Percentiles rank a stretch among this genome's conserved stretches.
These are phyloP conservation scores for Yarrowia sp. DNA, from an alignment of 805 yeast species.

Conservation along the genomic window DNA sequence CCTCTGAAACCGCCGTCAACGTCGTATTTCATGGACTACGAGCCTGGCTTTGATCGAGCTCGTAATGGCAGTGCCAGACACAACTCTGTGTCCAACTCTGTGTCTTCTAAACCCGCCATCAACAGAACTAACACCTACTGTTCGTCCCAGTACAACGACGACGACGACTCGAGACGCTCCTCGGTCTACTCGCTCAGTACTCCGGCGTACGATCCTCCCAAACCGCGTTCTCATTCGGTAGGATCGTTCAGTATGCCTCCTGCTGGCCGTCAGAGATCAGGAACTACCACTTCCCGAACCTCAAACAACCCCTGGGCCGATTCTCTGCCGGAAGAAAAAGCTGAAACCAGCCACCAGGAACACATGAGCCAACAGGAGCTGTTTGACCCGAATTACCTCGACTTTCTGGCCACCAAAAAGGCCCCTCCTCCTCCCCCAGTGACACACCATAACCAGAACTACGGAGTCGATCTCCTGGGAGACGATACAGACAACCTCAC, in stretches of 20 bases:
- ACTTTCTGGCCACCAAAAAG: conserved; percentile 13
- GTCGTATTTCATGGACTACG: conserved; percentile 1
- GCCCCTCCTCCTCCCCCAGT: conserved; percentile 14
- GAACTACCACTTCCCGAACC: conserved; percentile 29
- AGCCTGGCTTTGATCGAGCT: conserved; percentile 3
- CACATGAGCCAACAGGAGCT: conserved; percentile 22
- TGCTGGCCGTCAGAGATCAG: background rate
- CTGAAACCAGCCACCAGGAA: background rate
- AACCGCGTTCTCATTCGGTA: background rate
- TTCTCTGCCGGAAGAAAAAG: conserved; percentile 1
- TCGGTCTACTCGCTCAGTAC: background rate
- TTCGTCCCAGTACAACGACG: background rate
- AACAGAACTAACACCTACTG: background rate
- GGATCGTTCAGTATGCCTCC: background rate
- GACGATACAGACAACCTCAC: conserved; percentile 8
- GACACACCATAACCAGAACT: background rate
- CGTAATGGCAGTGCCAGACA: background rate
- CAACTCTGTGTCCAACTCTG: background rate
- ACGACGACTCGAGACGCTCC: background rate
- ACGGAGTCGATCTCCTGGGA: background rate
- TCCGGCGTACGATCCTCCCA: conserved; percentile 5
- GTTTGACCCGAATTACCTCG: conserved; percentile 1
- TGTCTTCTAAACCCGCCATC: background rate
- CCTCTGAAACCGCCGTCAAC: conserved; percentile 9
- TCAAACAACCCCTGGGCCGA: conserved; percentile 22